phyloP scores from a whole-genome alignment of 345 rosid species.

The Boechera divaricarpa region DNA sequence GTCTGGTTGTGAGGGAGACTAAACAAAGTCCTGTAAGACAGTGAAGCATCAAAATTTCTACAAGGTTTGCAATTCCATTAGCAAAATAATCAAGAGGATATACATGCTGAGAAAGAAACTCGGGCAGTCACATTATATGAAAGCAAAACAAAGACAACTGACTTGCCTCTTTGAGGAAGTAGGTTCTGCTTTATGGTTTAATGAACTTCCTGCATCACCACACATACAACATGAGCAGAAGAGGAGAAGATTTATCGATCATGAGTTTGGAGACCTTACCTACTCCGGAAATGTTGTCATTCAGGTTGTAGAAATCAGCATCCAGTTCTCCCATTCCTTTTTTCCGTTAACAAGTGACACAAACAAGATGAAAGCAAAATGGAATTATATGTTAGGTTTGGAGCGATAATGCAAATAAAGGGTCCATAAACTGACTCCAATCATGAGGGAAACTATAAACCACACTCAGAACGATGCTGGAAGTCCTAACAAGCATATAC shows the following conservation, averaged over 20 bases:
- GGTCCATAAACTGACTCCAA: conserved; percentile 16
- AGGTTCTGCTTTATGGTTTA: conserved; percentile 45
- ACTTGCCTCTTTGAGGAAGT: conserved; percentile 55
- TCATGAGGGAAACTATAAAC: conserved; percentile 10
- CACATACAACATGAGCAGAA: conserved; percentile 29
- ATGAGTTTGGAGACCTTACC: conserved; percentile 47
- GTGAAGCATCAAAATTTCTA: conserved; percentile 28
- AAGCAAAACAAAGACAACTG: conserved; percentile 25
- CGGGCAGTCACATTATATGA: conserved; percentile 13
- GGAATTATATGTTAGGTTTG: conserved; percentile 14
- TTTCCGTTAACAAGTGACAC: conserved; percentile 32
- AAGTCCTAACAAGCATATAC: conserved; percentile 5
- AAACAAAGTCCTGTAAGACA: conserved; percentile 41
- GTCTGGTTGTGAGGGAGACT: conserved; percentile 39
- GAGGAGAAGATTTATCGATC: conserved; percentile 21
- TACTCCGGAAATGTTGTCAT: conserved; percentile 41
- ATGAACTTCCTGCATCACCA: conserved; percentile 55
- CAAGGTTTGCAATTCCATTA: conserved; percentile 12
- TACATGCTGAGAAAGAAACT: conserved; percentile 28
- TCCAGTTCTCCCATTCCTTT: conserved; percentile 32
- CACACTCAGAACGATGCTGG: neutral
- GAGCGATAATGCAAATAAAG: conserved; percentile 4
- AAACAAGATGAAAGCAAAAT: conserved; percentile 3
- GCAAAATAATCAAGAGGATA: conserved; percentile 15
- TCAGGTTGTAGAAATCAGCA: conserved; percentile 30